A percentile compares a stretch with the other conserved stretches of the same genome.
Conservation (phyloP, 2,329 filamentous ascomycete genomes). For the Conoideocrella luteorostrata region DNA sequence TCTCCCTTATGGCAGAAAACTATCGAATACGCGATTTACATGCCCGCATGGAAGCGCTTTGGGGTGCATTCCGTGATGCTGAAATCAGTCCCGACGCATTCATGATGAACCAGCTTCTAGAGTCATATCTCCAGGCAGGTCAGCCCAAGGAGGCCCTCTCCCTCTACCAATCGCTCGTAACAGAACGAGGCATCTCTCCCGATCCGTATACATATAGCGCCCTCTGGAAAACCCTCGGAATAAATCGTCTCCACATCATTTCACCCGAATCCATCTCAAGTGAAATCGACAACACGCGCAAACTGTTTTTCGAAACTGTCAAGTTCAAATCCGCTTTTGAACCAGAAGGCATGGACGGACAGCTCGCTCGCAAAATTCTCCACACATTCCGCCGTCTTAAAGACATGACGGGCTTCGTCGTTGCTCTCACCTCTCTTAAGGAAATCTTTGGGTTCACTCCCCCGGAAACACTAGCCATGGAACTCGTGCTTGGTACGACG, state of each 20-base stretch:
- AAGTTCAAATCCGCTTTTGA: constrained; percentile 40
- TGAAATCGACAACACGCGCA: constrained; percentile 30
- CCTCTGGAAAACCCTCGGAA: constrained; percentile 54
- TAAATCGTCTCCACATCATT: constrained; percentile 41
- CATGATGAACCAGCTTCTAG: constrained; percentile 74
- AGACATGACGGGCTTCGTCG: constrained; percentile 38
- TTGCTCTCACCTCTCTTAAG: constrained; percentile 38
- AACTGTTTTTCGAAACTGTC: constrained; percentile 42
- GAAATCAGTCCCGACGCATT: constrained; percentile 63
- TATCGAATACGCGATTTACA: constrained; percentile 59
- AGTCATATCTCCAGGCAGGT: constrained; percentile 56
- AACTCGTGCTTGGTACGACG: constrained; percentile 38
- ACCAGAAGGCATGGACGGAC: constrained; percentile 35
- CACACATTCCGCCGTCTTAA: constrained; percentile 43
- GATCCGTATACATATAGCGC: constrained; percentile 64
- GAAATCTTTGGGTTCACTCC: constrained; percentile 37
- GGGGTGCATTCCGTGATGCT: constrained; percentile 54
- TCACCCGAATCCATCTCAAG: constrained; percentile 19
- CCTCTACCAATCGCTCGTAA: constrained; percentile 50
- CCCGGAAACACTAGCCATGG: constrained; percentile 39
- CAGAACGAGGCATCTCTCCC: constrained; percentile 43
- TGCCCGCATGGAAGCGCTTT: constrained; percentile 51
- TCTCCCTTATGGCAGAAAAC: constrained; percentile 66
- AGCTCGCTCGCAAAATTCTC: constrained; percentile 42
- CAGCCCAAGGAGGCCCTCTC: constrained; percentile 46